Percentiles rank a stretch among this genome's conserved stretches.
Evolutionary conservation across 495 filamentous ascomycete species (phyloP).

Genomic region (Talaromyces trachyspermus): DNA sequence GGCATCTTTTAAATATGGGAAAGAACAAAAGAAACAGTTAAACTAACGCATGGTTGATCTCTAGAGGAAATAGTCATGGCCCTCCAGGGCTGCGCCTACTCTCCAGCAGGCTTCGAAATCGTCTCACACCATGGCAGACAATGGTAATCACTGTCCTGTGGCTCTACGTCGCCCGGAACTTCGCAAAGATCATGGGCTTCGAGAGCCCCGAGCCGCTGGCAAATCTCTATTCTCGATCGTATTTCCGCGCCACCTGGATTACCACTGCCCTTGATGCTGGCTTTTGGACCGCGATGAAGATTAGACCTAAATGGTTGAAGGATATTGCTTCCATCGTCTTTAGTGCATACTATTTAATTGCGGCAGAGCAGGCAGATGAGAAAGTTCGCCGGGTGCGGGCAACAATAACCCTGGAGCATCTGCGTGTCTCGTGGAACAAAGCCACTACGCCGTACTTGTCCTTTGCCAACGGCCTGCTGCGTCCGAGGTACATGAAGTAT

Average conservation of each 20-base stretch:
- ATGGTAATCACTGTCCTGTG: constrained; percentile 82
- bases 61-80: constrained; percentile 79
- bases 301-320: constrained; percentile 71
- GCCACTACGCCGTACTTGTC: constrained; percentile 74
- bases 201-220: constrained; percentile 90
- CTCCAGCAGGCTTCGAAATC: constrained; percentile 59
- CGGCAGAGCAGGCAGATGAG: constrained; percentile 90
- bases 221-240: constrained; percentile 89
- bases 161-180: constrained; percentile 86
- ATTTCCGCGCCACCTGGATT: constrained; percentile 96
- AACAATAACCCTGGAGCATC: constrained; percentile 80
- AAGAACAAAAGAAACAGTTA: not conserved
- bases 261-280: constrained; percentile 91
- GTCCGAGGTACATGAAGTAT: constrained; percentile 73
- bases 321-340: constrained; percentile 79
- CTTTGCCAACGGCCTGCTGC: constrained; percentile 58
- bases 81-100: constrained; percentile 67
- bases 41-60: not conserved
- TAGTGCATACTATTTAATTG: constrained; percentile 80
- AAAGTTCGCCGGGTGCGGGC: constrained; percentile 90
- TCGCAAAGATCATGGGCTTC: constrained; percentile 82
- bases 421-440: constrained; percentile 95
- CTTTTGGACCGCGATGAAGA: constrained; percentile 97
- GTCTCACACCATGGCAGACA: constrained; percentile 81
- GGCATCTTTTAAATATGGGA: constrained; percentile 11